Base-by-base conservation (phyloP, 257 asterid species). In the Dorcoceras hygrometricum region DNA sequence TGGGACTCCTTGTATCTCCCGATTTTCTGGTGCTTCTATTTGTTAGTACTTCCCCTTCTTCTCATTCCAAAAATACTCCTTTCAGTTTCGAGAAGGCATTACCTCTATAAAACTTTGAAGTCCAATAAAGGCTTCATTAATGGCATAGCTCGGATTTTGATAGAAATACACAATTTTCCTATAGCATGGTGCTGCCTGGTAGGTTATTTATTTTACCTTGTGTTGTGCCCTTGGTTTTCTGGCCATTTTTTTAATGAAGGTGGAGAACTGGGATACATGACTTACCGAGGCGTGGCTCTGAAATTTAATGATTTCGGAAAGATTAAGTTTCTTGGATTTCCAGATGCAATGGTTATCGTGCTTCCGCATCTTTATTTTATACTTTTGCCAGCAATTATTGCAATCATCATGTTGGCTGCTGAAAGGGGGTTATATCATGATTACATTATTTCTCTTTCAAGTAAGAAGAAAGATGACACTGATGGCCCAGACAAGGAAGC, bases 331-430 rank as follows among this genome's bases (percentile, higher is more conserved):
- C 74, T 85, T 50, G 99, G 99, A 65, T 84, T 74, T 79, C 96
- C 99, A 6, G 99, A 94, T 79, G 81, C 87, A 64, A 80, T 94
- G 96, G 96, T 88, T 72, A 84, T 94, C 19, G 95, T 94, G 74
- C 82, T 90, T 78, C 85, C 87, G 11, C 98, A 94, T 84, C 86
- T 94, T 48, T 73, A 62, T 62, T 69, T 90, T 19, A 86, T 90
- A 34, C 84, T 90, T 73, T 78, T 90, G 74, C 99, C 99, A 43
- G 68, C 91, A 19, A 48, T 77, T 14, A 57, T 75, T 39, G 76
- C 77, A 46, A 78, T 78, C 29, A 68, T 77, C 59, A 82, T 67
- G 26, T 65, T 94, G 64, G 85, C 82, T 69, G 84, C 88, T 79
- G 99, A 94, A 78, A 75, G 82, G 59, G 95, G 92, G 31, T 46